Evolutionary conservation across 768 basidiomycete species (phyloP), one percentile per base, ranked within the genome.

Genomic region (Lactarius quietus): DNA sequence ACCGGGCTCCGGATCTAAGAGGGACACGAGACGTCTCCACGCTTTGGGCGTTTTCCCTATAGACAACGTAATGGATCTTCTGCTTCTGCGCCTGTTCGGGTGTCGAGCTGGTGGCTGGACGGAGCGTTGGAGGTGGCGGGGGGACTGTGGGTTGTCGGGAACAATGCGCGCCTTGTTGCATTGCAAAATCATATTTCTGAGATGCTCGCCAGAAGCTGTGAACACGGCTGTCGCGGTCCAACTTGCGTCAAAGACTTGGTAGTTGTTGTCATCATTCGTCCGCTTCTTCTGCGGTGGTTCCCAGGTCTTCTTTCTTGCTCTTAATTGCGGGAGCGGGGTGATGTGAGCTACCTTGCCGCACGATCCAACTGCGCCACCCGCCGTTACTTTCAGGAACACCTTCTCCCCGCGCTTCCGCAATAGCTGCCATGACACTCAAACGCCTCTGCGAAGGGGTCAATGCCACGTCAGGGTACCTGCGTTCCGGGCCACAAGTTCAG

Each of bases 401-500:
- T 71, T 67, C 59, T 83, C 84, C 7, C 84, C 83, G 6, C 84
- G 78, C 63, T 68, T 76, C 36, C 71, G 66, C 20, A 80, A 69
- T 84, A 86, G 57, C 80, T 83, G 72, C 84, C 86, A 33, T 8
- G 84, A 68, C 85, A 86, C 29, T 69, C 61, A 61, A 79, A 81
- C 15, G 53, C 38, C 3, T 55, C 48, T n/a, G 66, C 67, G 31
- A 61, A 70, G 33, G 70, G 48, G 36, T 77, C 72, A 81, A 81
- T 38, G 72, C 71, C 65, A 79, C 61, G 26, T 78, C 74, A 1
- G 78, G 77, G 61, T 81, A 81, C 67, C 80, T 81, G 48, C 20
- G 20, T 8, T 33, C 33, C 8, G 33, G 33, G 33, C 33, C 33
- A 33, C 3, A 8, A 33, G 4, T 33, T 33, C 8, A 33, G 4